Percentiles rank a stretch among this genome's conserved stretches.
These are phyloP conservation scores for Xylariaceae sp. DNA, from an alignment of 2,329 filamentous ascomycete genomes.

Conservation along the genomic window DNA sequence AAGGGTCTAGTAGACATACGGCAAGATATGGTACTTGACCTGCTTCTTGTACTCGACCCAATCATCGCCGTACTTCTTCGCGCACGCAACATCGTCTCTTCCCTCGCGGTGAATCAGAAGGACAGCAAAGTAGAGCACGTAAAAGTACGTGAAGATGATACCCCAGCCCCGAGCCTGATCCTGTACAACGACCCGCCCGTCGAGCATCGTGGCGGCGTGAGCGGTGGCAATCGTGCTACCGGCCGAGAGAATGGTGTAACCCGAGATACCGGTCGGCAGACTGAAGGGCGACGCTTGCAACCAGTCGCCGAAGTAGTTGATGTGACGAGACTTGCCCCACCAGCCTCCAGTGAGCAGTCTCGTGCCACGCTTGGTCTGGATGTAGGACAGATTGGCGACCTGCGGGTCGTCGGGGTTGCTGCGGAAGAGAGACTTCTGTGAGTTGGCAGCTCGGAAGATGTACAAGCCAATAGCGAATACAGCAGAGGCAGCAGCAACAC, in stretches of 20 bases:
- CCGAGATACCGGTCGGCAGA: conserved; percentile 73
- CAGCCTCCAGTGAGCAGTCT: conserved; percentile 46
- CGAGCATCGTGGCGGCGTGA: conserved; percentile 45
- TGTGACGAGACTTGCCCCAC: conserved; percentile 59
- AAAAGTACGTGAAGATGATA: conserved; percentile 89
- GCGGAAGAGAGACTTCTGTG: conserved; percentile 91
- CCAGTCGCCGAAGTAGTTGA: conserved; percentile 97
- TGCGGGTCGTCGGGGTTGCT: conserved; percentile 79
- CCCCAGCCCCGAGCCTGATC: conserved; percentile 75
- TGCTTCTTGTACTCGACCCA: conserved; percentile 84
- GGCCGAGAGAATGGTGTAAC: conserved; percentile 65
- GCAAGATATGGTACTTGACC: conserved; percentile 77
- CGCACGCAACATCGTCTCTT: conserved; percentile 86
- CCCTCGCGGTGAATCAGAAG: conserved; percentile 81
- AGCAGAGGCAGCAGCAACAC: conserved; percentile 58
- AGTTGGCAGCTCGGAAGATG: conserved; percentile 89
- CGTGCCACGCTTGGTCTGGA: conserved; percentile 77
- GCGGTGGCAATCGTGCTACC: conserved; percentile 49
- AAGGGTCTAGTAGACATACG: conserved; percentile 65
- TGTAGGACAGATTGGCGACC: conserved; percentile 75
- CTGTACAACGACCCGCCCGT: conserved; percentile 63
- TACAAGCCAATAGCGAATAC: conserved; percentile 70
- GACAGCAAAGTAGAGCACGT: conserved; percentile 85
- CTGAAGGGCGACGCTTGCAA: conserved; percentile 88
- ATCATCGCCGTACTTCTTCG: conserved; percentile 84